phyloP scores from a whole-genome alignment of 345 rosid genomes.

The Erucastrum elatum region DNA sequence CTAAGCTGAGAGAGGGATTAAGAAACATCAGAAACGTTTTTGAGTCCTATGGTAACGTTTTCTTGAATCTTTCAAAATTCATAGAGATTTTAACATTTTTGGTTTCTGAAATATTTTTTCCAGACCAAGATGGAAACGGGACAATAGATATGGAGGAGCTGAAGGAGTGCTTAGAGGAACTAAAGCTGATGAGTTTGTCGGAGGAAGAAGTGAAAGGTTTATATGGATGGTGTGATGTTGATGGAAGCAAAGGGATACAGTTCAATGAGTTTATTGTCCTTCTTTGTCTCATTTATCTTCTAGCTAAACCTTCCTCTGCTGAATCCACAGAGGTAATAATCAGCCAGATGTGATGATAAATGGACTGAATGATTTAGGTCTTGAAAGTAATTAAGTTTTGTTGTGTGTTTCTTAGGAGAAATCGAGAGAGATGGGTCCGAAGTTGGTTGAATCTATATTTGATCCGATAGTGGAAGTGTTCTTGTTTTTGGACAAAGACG shows the following conservation, averaged over 20 bases:
- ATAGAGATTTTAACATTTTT: not conserved
- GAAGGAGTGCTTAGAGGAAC: slow-evolving; percentile 60
- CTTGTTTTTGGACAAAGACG: slow-evolving; percentile 79
- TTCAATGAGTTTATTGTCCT: slow-evolving; percentile 87
- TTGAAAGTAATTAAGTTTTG: slow-evolving; percentile 1
- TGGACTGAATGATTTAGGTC: not conserved
- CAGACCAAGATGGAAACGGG: slow-evolving; percentile 76
- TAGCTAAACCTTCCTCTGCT: slow-evolving; percentile 56
- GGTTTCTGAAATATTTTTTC: not conserved
- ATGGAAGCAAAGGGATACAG: slow-evolving; percentile 72
- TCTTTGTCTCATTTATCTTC: slow-evolving; percentile 71
- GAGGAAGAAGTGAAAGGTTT: slow-evolving; percentile 74
- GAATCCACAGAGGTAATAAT: slow-evolving; percentile 37
- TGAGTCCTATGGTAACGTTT: slow-evolving; percentile 61
- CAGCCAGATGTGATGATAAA: not conserved
- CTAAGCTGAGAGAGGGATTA: slow-evolving; percentile 61
- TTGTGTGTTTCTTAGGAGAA: slow-evolving; percentile 47
- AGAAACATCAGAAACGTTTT: slow-evolving; percentile 65
- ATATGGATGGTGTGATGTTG: slow-evolving; percentile 77
- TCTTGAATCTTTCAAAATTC: slow-evolving; percentile 27
- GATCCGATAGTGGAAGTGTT: slow-evolving; percentile 74
- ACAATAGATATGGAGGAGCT: slow-evolving; percentile 69
- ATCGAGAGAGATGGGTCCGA: slow-evolving; percentile 45
- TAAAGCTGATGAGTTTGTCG: slow-evolving; percentile 50
- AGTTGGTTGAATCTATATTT: slow-evolving; percentile 63